A percentile compares a stretch with the other conserved stretches of the same genome.
Evolutionary conservation across 1,284 basidiomycete genomes (phyloP).

Genomic region (Leccinum fuscescens): DNA sequence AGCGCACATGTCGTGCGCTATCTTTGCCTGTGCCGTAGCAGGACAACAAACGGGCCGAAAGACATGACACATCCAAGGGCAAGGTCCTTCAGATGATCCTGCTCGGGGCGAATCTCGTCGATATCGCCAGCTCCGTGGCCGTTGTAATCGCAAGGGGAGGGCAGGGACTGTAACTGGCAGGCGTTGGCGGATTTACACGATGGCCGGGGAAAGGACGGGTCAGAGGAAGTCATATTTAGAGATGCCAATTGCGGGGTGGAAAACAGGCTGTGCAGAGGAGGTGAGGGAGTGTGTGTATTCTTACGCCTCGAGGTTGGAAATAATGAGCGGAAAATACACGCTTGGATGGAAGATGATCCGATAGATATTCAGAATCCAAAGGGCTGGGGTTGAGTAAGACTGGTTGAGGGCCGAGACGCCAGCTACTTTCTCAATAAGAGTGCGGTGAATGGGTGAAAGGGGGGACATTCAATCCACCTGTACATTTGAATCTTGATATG

Average conservation of each 20-base stretch:
- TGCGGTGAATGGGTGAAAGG: slow-evolving; percentile 9
- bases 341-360: slow-evolving; percentile 9
- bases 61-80: slow-evolving; percentile 73
- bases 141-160: slow-evolving; percentile 72
- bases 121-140: slow-evolving; percentile 78
- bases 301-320: slow-evolving; percentile 20
- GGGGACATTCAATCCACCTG: slow-evolving; percentile 4
- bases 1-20: slow-evolving; percentile 70
- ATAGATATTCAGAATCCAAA: slow-evolving; percentile 9
- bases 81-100: slow-evolving; percentile 70
- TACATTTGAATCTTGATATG: slow-evolving; percentile 2
- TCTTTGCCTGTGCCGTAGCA: slow-evolving; percentile 59
- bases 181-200: slow-evolving; percentile 71
- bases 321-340: slow-evolving; percentile 6
- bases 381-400: slow-evolving; percentile 1
- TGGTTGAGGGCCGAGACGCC: slow-evolving; percentile 10
- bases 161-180: slow-evolving; percentile 75
- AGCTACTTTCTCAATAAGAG: not conserved
- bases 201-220: slow-evolving; percentile 28
- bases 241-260: slow-evolving; percentile 1
- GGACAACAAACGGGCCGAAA: slow-evolving; percentile 72
- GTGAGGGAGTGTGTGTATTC: not conserved
- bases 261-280: slow-evolving; percentile 13
- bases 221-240: slow-evolving; percentile 6
- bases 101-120: slow-evolving; percentile 60